phyloP scores from a whole-genome alignment of 2,329 filamentous ascomycete species.

The Bipolaris gigantea region DNA sequence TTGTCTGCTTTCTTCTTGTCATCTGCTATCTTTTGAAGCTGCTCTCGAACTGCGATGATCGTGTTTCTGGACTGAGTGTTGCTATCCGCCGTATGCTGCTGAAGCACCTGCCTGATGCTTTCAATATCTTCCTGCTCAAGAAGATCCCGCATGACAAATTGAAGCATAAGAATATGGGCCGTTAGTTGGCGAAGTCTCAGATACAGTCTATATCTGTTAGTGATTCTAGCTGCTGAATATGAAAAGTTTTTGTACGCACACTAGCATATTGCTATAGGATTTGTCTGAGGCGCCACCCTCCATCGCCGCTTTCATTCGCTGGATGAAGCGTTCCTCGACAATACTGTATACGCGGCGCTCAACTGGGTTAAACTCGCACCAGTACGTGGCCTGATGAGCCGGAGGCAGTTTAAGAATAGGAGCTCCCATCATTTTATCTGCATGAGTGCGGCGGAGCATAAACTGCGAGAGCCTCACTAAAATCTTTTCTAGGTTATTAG shows the following conservation, averaged over 20 bases:
- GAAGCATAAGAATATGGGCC: conserved; percentile 53
- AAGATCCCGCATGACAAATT: conserved; percentile 50
- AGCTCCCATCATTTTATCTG: conserved; percentile 54
- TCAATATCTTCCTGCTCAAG: conserved; percentile 52
- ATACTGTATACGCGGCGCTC: conserved; percentile 59
- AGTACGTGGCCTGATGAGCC: conserved; percentile 49
- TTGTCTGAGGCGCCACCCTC: conserved; percentile 28
- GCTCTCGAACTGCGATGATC: conserved; percentile 33
- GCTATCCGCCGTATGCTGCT: conserved; percentile 21
- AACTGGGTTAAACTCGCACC: conserved; percentile 54
- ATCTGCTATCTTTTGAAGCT: conserved; percentile 31
- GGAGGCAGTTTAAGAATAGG: conserved; percentile 59
- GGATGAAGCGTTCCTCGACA: conserved; percentile 50
- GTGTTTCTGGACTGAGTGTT: conserved; percentile 14
- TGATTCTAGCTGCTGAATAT: background rate
- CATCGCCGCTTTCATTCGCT: conserved; percentile 46
- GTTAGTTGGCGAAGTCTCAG: conserved; percentile 56
- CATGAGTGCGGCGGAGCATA: conserved; percentile 60
- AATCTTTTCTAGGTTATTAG: conserved; percentile 41
- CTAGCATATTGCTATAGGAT: conserved; percentile 48
- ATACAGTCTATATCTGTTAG: conserved; percentile 43
- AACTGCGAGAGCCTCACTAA: conserved; percentile 47
- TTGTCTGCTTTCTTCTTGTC: conserved; percentile 15
- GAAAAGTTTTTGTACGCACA: conserved; percentile 17
- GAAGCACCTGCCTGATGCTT: conserved; percentile 43